phyloP scores from a whole-genome alignment of 2,329 filamentous ascomycete species.

The Didymella glomerata region DNA sequence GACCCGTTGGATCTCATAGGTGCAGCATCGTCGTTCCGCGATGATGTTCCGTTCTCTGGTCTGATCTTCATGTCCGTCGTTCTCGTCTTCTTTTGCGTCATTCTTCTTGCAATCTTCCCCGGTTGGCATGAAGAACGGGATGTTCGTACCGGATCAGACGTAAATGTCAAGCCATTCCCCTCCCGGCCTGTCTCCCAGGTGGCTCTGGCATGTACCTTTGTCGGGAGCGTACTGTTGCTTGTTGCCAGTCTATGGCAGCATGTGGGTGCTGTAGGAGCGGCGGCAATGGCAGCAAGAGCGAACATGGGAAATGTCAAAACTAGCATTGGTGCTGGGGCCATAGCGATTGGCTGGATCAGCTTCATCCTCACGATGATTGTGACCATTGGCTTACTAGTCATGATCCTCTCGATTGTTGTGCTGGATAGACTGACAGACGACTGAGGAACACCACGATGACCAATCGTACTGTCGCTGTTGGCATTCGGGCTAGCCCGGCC shows the following conservation, averaged over 20 bases:
- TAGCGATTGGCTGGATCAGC: conserved; percentile 94
- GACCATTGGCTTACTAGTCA: conserved; percentile 90
- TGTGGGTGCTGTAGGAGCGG: conserved; percentile 95
- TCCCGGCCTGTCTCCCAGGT: conserved; percentile 90
- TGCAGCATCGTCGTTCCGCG: conserved; percentile 97
- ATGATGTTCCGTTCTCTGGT: conserved; percentile 98
- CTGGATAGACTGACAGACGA: conserved; percentile 65
- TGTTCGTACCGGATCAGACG: conserved; percentile 75
- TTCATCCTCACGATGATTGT: conserved; percentile 93
- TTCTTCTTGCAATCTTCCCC: conserved; percentile 93
- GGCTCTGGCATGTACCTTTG: conserved; percentile 88
- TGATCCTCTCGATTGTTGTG: conserved; percentile 91
- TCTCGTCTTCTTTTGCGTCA: conserved; percentile 93
- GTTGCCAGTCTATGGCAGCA: conserved; percentile 84
- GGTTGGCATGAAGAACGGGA: conserved; percentile 95
- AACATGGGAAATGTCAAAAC: too few species aligned
- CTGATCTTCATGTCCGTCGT: conserved; percentile 99
- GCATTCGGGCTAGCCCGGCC: too few species aligned
- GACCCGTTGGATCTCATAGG: conserved; percentile 97
- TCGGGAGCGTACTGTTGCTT: conserved; percentile 69
- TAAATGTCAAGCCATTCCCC: conserved; percentile 92
- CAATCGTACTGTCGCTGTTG: too few species aligned
- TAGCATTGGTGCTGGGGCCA: too few species aligned
- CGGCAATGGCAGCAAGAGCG: conserved; percentile 84
- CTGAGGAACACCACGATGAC: too few species aligned